phyloP scores from a whole-genome alignment of 306 rosid species.

The Quercus glauca region DNA sequence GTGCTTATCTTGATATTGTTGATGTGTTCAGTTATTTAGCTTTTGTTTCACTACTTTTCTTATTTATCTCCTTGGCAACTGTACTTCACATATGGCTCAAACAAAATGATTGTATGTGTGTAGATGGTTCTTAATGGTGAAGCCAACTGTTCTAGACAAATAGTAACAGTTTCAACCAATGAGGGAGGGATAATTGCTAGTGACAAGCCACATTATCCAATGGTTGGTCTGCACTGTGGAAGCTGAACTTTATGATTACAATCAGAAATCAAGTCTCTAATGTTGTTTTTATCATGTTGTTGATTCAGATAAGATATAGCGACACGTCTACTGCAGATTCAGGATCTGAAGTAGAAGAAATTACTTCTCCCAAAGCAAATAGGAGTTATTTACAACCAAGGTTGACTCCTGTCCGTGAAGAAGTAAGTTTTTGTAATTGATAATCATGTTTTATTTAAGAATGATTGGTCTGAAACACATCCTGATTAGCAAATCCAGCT shows the following conservation, averaged over 20 bases:
- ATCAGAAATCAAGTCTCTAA: not conserved
- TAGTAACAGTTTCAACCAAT: conserved; percentile 56
- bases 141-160: conserved; percentile 63
- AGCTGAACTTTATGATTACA: conserved; percentile 7
- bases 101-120: conserved; percentile 19
- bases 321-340: conserved; percentile 92
- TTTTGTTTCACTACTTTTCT: not conserved
- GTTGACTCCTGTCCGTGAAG: conserved; percentile 86
- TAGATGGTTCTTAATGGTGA: conserved; percentile 80
- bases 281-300: conserved; percentile 14
- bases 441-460: not conserved
- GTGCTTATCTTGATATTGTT: conserved; percentile 7
- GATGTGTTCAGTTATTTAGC: conserved; percentile 1
- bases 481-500: not conserved
- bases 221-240: conserved; percentile 34
- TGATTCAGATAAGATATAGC: conserved; percentile 62
- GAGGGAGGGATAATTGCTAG: conserved; percentile 57
- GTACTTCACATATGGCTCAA: conserved; percentile 19
- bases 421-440: conserved; percentile 48
- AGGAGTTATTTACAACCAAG: conserved; percentile 52
- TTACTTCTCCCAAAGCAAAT: conserved; percentile 70
- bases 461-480: not conserved
- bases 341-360: conserved; percentile 90
- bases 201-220: conserved; percentile 53
- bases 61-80: conserved; percentile 5